phyloP scores from a whole-genome alignment of 176 grass and related monocot genomes.

The Carex myosuroides region DNA sequence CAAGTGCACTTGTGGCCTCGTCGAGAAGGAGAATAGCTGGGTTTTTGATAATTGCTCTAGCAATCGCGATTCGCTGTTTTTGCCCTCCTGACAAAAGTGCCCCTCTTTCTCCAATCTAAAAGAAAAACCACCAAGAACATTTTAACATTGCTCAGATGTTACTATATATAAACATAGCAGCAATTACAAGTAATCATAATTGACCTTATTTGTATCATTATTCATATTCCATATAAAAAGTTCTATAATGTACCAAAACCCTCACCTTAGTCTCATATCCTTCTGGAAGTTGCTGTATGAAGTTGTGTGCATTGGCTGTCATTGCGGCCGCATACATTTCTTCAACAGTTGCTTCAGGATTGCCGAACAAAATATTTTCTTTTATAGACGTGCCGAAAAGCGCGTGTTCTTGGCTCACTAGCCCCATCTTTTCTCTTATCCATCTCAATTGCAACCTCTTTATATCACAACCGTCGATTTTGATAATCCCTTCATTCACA shows the following conservation, averaged over 20 bases:
- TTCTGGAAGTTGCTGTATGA: constrained; percentile 75
- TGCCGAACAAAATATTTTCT: constrained; percentile 91
- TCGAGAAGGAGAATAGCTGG: constrained; percentile 91
- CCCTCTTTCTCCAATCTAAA: constrained; percentile 89
- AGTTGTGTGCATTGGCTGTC: constrained; percentile 98
- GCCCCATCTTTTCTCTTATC: constrained; percentile 89
- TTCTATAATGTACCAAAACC: not conserved
- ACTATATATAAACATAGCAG: not conserved
- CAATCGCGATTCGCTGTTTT: constrained; percentile 94
- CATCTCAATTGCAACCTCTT: constrained; percentile 64
- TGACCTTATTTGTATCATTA: not conserved
- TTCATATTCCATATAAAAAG: not conserved
- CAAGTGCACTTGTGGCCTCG: constrained; percentile 95
- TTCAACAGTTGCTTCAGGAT: constrained; percentile 64
- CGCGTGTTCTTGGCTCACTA: constrained; percentile 96
- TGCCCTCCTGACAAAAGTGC: constrained; percentile 84
- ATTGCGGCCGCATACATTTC: constrained; percentile 91
- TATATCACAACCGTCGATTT: constrained; percentile 72
- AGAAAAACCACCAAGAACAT: not conserved
- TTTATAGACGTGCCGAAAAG: constrained; percentile 87
- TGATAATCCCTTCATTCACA: constrained; percentile 59
- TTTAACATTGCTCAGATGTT: not conserved
- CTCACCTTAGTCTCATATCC: constrained; percentile 90
- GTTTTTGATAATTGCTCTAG: constrained; percentile 87
- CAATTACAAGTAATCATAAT: not conserved